These are phyloP conservation scores for Hypoxylon sp. DNA, from an alignment of 2,329 filamentous ascomycete species.

Conservation along the genomic window DNA sequence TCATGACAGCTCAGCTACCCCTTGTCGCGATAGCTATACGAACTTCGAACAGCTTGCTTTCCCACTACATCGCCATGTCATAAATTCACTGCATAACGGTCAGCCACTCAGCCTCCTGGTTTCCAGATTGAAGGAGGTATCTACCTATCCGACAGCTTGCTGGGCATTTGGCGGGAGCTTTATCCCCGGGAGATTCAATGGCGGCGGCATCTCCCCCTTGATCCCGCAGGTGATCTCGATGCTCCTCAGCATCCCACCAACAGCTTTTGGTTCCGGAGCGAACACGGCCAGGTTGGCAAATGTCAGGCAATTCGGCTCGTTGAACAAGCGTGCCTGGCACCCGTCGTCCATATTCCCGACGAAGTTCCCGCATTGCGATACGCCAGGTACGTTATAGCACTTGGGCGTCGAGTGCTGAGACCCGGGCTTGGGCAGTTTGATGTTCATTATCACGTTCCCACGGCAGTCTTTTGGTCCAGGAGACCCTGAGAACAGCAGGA, in stretches of 20 bases:
- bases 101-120: not conserved
- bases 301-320: conserved; percentile 45
- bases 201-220: conserved; percentile 37
- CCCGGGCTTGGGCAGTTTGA: conserved; percentile 42
- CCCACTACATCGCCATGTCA: not conserved
- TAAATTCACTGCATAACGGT: conserved; percentile 13
- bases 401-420: conserved; percentile 38
- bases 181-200: conserved; percentile 39
- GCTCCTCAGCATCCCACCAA: conserved; percentile 49
- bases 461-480: conserved; percentile 50
- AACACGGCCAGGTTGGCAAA: conserved; percentile 51
- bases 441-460: conserved; percentile 40
- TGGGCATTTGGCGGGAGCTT: conserved; percentile 36
- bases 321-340: conserved; percentile 49
- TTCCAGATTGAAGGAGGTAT: not conserved
- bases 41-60: not conserved
- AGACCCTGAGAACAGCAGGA: conserved; percentile 52
- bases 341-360: conserved; percentile 49
- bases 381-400: conserved; percentile 48
- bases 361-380: conserved; percentile 49
- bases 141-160: conserved; percentile 35
- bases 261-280: conserved; percentile 44
- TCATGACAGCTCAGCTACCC: conserved; percentile 1
- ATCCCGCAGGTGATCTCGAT: conserved; percentile 49
- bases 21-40: not conserved